These are phyloP conservation scores for Phyllosticta citribraziliensis DNA, from an alignment of 2,329 filamentous ascomycete species.

Conservation along the genomic window DNA sequence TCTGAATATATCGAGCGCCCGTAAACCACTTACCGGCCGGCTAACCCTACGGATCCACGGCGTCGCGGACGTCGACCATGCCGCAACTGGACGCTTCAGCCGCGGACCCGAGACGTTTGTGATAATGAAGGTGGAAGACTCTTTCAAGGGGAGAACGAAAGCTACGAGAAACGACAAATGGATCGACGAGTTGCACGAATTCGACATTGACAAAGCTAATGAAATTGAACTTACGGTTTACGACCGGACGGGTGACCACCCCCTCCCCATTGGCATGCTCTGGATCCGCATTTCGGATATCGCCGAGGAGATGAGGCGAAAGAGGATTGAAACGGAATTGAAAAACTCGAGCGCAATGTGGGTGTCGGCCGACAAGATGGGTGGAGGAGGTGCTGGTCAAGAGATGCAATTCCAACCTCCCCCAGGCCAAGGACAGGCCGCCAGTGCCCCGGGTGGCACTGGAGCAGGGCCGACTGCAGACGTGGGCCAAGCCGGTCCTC, in stretches of 20 bases:
- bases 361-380: conserved; percentile 96
- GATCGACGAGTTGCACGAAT: conserved; percentile 82
- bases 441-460: conserved; percentile 24
- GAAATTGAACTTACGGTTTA: conserved; percentile 97
- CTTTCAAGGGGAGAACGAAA: conserved; percentile 78
- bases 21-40: conserved; percentile 90
- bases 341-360: conserved; percentile 69
- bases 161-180: conserved; percentile 79
- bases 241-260: conserved; percentile 77
- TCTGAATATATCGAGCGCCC: conserved; percentile 85
- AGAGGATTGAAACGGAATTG: conserved; percentile 93
- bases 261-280: conserved; percentile 85
- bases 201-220: conserved; percentile 96
- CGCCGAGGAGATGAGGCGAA: conserved; percentile 91
- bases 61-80: conserved; percentile 91
- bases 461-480: conserved; percentile 26
- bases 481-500: conserved; percentile 24
- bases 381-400: conserved; percentile 43
- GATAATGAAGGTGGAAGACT: conserved; percentile 92
- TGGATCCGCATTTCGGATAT: conserved; percentile 98
- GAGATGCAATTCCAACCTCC: conserved; percentile 46
- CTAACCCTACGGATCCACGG: conserved; percentile 77
- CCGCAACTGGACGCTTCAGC: conserved; percentile 69
- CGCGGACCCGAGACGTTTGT: conserved; percentile 92
- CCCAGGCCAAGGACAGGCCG: conserved; percentile 28